These are phyloP conservation scores for Peronospora belbahrii DNA, from an alignment of 352 stramenopile genomes.

Conservation along the genomic window DNA sequence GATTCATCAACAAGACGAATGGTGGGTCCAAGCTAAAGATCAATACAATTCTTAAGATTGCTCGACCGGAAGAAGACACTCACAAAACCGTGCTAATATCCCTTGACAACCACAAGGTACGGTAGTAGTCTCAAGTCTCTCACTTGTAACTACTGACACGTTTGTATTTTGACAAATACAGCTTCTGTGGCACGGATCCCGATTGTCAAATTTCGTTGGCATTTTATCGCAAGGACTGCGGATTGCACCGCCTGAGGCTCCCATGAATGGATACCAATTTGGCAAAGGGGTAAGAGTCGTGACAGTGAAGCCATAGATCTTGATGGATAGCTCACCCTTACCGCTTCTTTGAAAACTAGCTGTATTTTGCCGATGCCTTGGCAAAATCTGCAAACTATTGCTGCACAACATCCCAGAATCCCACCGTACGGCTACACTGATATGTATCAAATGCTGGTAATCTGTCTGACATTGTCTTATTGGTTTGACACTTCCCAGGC, in stretches of 20 bases:
- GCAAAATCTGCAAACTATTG: slow-evolving; percentile 84
- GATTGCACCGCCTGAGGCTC: slow-evolving; percentile 72
- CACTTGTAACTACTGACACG: not conserved
- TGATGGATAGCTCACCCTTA: not conserved
- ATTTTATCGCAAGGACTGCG: slow-evolving; percentile 77
- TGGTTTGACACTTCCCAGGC: slow-evolving; percentile 13
- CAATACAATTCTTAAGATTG: slow-evolving; percentile 45
- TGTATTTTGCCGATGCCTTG: slow-evolving; percentile 83
- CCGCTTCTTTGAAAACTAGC: slow-evolving; percentile 18
- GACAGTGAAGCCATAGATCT: not conserved
- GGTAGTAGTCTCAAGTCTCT: not conserved
- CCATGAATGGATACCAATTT: slow-evolving; percentile 76
- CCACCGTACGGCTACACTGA: slow-evolving; percentile 20
- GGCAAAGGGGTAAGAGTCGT: slow-evolving; percentile 60
- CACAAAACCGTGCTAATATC: slow-evolving; percentile 31
- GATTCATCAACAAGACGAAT: slow-evolving; percentile 49
- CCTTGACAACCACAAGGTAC: slow-evolving; percentile 51
- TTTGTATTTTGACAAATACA: slow-evolving; percentile 3
- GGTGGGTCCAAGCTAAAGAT: slow-evolving; percentile 39
- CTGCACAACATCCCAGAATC: slow-evolving; percentile 52
- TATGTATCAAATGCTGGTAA: not conserved
- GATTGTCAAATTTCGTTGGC: slow-evolving; percentile 65
- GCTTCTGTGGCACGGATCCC: slow-evolving; percentile 83
- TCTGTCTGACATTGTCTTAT: not conserved
- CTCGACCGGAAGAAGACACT: slow-evolving; percentile 33